phyloP scores from a whole-genome alignment of 225 moss, liverwort and hornwort genomes.

The Marchantia paleacea region DNA sequence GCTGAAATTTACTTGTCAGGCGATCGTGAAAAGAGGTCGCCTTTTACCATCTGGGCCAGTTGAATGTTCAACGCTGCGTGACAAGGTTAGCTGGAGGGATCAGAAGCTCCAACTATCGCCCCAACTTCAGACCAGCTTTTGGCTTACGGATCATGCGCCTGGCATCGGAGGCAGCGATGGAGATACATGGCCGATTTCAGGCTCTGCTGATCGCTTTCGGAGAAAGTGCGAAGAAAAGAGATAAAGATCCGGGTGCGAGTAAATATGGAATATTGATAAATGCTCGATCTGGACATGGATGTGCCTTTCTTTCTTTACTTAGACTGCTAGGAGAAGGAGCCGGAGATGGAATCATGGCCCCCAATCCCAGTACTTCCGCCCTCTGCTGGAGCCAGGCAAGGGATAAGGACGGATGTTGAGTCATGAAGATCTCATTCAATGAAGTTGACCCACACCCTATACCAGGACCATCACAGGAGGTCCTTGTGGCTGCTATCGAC shows the following conservation, averaged over 20 bases:
- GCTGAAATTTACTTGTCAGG: neutral
- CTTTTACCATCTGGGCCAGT: neutral
- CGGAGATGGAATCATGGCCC: neutral
- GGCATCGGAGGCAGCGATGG: neutral
- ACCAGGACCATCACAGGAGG: neutral
- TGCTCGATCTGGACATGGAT: neutral
- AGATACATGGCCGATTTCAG: neutral
- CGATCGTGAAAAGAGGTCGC: neutral
- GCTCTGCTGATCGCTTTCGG: neutral
- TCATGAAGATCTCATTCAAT: slow-evolving; percentile 9
- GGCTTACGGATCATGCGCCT: neutral
- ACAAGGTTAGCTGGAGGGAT: neutral
- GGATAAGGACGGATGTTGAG: slow-evolving; percentile 16
- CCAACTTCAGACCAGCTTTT: neutral
- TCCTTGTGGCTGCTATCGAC: neutral
- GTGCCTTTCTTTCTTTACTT: neutral
- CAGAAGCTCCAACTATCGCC: neutral
- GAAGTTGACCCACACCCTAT: slow-evolving; percentile 6
- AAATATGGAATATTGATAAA: slow-evolving; percentile 7
- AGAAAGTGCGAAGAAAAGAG: neutral
- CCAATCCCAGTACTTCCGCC: slow-evolving; percentile 5
- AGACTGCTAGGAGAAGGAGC: neutral
- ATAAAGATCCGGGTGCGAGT: neutral
- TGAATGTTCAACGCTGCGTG: neutral
- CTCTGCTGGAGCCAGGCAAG: neutral